Evolutionary conservation across 805 yeast species (phyloP).

Genomic region (Saccharomyces jurei): DNA sequence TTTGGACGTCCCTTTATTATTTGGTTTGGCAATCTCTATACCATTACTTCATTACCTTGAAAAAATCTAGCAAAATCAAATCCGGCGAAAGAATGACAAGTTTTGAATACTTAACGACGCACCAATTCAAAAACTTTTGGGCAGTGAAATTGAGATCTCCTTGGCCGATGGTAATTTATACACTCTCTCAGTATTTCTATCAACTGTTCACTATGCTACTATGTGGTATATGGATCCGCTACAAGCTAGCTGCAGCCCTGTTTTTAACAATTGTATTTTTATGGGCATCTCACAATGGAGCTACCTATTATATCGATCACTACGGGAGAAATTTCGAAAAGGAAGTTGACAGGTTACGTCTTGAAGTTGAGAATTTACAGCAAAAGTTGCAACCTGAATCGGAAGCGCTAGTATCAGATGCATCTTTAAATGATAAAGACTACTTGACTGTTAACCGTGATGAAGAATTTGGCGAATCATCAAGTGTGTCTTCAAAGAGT

Average conservation of each 20-base stretch:
- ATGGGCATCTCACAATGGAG: constrained; percentile 85
- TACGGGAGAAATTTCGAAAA: constrained; percentile 86
- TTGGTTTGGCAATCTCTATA: constrained; percentile 84
- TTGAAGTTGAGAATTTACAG: constrained; percentile 63
- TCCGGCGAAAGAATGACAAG: constrained; percentile 76
- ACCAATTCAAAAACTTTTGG: constrained; percentile 56
- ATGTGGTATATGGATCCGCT: constrained; percentile 81
- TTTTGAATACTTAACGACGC: constrained; percentile 73
- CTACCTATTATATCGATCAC: constrained; percentile 85
- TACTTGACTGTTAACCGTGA: neutral
- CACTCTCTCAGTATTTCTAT: constrained; percentile 77
- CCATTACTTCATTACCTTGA: constrained; percentile 86
- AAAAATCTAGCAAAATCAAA: constrained; percentile 68
- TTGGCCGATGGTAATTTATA: constrained; percentile 80
- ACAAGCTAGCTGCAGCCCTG: constrained; percentile 54
- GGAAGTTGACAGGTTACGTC: constrained; percentile 64
- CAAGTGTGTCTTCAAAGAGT: neutral
- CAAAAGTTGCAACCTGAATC: constrained; percentile 16
- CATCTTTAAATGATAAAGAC: constrained; percentile 1
- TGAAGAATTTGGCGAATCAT: neutral
- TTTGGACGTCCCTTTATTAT: constrained; percentile 75
- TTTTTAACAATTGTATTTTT: constrained; percentile 69
- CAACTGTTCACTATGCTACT: constrained; percentile 81
- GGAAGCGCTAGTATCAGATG: neutral
- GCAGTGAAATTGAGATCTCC: constrained; percentile 85